Percentiles rank a stretch among this genome's conserved stretches.
phyloP scores from a whole-genome alignment of 2,329 filamentous ascomycete genomes.

The Drechslerella dactyloides region DNA sequence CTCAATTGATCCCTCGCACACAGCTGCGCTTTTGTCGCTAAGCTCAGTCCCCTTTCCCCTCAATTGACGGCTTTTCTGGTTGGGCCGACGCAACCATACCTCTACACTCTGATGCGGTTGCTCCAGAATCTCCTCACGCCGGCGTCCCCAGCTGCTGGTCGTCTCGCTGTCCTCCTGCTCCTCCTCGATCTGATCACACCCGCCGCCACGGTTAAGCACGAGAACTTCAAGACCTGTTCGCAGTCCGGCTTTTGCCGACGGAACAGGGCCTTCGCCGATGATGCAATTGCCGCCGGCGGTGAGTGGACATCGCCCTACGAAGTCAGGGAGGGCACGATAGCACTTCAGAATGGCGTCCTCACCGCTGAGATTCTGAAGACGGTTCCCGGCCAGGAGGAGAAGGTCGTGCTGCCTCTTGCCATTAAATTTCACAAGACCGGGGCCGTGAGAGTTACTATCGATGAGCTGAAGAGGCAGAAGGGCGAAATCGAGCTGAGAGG shows the following conservation, averaged over 20 bases:
- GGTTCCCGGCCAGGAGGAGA: slow-evolving; percentile 67
- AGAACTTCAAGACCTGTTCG: slow-evolving; percentile 95
- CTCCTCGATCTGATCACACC: slow-evolving; percentile 51
- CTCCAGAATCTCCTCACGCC: slow-evolving; percentile 21
- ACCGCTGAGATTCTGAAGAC: slow-evolving; percentile 83
- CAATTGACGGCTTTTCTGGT: slow-evolving; percentile 38
- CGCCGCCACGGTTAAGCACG: slow-evolving; percentile 83
- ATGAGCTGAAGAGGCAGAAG: slow-evolving; percentile 88
- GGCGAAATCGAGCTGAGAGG: slow-evolving; percentile 88
- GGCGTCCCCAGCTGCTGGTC: slow-evolving; percentile 29
- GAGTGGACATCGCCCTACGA: slow-evolving; percentile 82
- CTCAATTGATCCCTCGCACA: neutral
- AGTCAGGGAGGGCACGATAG: slow-evolving; percentile 73
- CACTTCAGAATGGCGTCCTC: slow-evolving; percentile 79
- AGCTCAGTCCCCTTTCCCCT: neutral
- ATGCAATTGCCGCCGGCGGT: slow-evolving; percentile 67
- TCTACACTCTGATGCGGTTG: slow-evolving; percentile 19
- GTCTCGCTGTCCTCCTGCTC: slow-evolving; percentile 47
- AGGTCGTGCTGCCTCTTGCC: slow-evolving; percentile 79
- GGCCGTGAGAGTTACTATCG: slow-evolving; percentile 81
- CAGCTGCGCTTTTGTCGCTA: slow-evolving; percentile 39
- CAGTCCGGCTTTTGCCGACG: slow-evolving; percentile 98
- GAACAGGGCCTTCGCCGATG: slow-evolving; percentile 87
- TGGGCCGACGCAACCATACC: slow-evolving; percentile 40
- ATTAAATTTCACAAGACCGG: slow-evolving; percentile 90